These are phyloP conservation scores for Globisporangium takayamanum DNA, from an alignment of 352 stramenopile genomes.

Conservation along the genomic window DNA sequence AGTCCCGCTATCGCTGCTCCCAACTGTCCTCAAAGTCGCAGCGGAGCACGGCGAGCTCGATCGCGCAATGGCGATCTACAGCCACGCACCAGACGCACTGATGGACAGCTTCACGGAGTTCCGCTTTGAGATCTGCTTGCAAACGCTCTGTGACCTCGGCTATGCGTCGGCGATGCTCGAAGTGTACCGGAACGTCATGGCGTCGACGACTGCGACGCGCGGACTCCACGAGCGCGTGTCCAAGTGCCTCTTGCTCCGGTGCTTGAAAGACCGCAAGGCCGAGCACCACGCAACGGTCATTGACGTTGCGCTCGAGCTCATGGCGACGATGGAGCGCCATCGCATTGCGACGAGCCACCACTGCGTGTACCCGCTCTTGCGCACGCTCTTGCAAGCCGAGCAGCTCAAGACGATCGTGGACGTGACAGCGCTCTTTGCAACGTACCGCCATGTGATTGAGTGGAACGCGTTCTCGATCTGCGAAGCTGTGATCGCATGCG, in stretches of 20 bases:
- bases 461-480: conserved; percentile 64
- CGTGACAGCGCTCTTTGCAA: conserved; percentile 40
- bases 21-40: conserved; percentile 51
- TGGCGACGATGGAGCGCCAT: conserved; percentile 57
- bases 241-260: conserved; percentile 53
- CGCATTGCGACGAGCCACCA: conserved; percentile 42
- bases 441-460: conserved; percentile 40
- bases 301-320: conserved; percentile 20
- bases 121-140: conserved; percentile 62
- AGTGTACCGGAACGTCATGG: conserved; percentile 47
- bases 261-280: conserved; percentile 30
- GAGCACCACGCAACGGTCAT: conserved; percentile 19
- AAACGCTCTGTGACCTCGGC: conserved; percentile 40
- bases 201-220: conserved; percentile 23
- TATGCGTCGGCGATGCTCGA: conserved; percentile 44
- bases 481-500: conserved; percentile 51
- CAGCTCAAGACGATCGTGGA: conserved; percentile 26
- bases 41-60: conserved; percentile 43
- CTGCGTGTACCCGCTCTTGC: conserved; percentile 37
- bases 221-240: conserved; percentile 51
- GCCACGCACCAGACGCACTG: conserved; percentile 23
- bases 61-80: conserved; percentile 63
- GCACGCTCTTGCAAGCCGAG: conserved; percentile 25
- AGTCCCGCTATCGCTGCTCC: conserved; percentile 47
- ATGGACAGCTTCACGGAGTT: conserved; percentile 49